A percentile compares a stretch with the other conserved stretches of the same genome.
phyloP scores from a whole-genome alignment of 2,329 filamentous ascomycete genomes.

The Apiospora sp. region DNA sequence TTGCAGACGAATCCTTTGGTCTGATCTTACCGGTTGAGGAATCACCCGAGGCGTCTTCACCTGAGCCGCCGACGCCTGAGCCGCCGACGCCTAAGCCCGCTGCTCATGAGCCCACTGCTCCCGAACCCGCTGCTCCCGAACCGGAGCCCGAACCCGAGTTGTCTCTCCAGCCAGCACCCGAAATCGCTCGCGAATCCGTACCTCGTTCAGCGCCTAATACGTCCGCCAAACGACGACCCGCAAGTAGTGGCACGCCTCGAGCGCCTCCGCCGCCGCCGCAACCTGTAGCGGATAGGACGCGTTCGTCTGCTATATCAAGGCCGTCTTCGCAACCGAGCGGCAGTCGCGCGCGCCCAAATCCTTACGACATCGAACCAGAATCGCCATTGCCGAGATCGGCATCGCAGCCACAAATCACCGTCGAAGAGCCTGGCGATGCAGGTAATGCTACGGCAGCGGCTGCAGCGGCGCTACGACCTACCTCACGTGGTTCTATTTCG shows the following conservation, averaged over 20 bases:
- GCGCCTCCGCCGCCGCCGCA: slow-evolving; percentile 30
- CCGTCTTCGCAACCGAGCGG: slow-evolving; percentile 31
- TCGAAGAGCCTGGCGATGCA: slow-evolving; percentile 23
- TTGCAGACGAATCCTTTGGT: slow-evolving; percentile 67
- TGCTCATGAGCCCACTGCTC: background rate
- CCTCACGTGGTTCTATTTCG: slow-evolving; percentile 32
- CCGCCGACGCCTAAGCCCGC: background rate
- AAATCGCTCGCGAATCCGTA: slow-evolving; percentile 36
- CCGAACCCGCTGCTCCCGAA: background rate
- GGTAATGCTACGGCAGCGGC: slow-evolving; percentile 31
- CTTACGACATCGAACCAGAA: slow-evolving; percentile 31
- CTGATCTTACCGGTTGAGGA: slow-evolving; percentile 54
- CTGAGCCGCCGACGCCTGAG: slow-evolving; percentile 32
- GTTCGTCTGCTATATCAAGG: slow-evolving; percentile 32
- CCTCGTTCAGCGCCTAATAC: slow-evolving; percentile 54
- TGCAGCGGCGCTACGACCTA: slow-evolving; percentile 30
- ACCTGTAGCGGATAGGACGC: background rate
- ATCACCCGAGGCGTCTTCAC: slow-evolving; percentile 32
- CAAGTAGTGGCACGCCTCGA: slow-evolving; percentile 38
- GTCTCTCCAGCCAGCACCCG: slow-evolving; percentile 4
- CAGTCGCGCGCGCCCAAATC: slow-evolving; percentile 28
- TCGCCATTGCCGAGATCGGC: background rate
- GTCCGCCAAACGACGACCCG: slow-evolving; percentile 55
- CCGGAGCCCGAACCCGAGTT: slow-evolving; percentile 29
- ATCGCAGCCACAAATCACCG: slow-evolving; percentile 22